Evolutionary conservation across 2,329 filamentous ascomycete genomes (phyloP), one percentile per base, ranked within the genome.

Genomic region (Paecilomyces fulvus): DNA sequence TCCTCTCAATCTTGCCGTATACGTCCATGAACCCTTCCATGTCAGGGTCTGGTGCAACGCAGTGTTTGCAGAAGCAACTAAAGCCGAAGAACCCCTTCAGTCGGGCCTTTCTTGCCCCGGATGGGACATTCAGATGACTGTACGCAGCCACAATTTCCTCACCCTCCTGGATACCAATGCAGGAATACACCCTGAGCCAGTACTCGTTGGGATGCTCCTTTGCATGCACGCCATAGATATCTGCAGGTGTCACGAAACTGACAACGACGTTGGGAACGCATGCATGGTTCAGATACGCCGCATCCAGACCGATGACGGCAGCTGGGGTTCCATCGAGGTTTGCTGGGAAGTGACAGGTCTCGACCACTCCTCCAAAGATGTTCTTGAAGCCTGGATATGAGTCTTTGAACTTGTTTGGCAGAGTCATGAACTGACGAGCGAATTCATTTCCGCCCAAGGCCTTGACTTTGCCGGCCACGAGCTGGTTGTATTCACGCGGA

Each of bases 81-180:
- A 68, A 71, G 0, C 56, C 60, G 52, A 60, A 65, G 2, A 54
- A 50, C 1, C 54, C 30, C n/a, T 49, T 43, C 11, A 60, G 56
- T 14, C 56, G 46, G 2, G 56, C 21, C 43, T 58, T 61, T 14
- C 66, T 61, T 23, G 14, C 17, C 6, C 46, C 48, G 7, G 17
- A 14, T 1, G 49, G 51, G 9, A 59, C 50, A 12, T 54, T 55
- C 0, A 58, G 31, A 20, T 58, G 52, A 3, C 58, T 51, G 52
- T 68, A 69, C 1, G 61, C 33, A 37, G 65, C 55, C 2, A 61
- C 66, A 43, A 70, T 61, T 50, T 71, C 66, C 20, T 64, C 60
- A 1, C 65, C 67, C 4, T 43, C 43, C 8, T 37, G 25, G 49
- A 71, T 66, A 10, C 59, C 51, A 12, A 17, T 55, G 31, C 52